These are phyloP conservation scores for Nigrospora sphaerica DNA, from an alignment of 2,329 filamentous ascomycete species.

Conservation along the genomic window DNA sequence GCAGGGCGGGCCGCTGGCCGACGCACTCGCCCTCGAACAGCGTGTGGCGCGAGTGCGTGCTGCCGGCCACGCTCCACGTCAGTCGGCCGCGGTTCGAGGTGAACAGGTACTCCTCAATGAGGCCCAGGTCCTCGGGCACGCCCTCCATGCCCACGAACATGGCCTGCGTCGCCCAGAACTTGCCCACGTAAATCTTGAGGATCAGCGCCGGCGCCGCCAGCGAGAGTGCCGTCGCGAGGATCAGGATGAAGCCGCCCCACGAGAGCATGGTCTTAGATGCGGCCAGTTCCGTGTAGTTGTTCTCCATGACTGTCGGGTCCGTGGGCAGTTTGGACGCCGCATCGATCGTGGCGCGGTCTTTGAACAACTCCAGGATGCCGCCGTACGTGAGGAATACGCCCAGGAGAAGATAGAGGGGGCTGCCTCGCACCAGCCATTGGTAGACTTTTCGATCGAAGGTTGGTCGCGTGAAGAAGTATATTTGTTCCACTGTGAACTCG, in stretches of 20 bases:
- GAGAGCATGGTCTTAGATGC: no score
- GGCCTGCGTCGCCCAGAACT: slow-evolving; percentile 10
- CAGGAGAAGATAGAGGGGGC: no score
- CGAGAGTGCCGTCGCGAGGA: background rate
- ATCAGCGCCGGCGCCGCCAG: slow-evolving; percentile 2
- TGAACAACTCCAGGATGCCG: no score
- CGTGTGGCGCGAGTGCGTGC: background rate
- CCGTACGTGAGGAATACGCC: no score
- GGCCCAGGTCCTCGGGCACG: background rate
- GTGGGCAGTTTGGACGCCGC: no score
- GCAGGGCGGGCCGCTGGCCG: background rate
- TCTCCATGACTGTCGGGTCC: no score
- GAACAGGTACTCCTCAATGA: background rate
- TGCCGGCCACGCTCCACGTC: background rate
- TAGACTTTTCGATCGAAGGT: background rate
- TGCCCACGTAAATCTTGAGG: slow-evolving; percentile 6
- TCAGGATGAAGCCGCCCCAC: background rate
- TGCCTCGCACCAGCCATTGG: no score
- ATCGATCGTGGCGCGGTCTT: background rate
- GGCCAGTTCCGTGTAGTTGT: no score
- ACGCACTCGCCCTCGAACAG: background rate
- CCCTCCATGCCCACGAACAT: slow-evolving; percentile 7
- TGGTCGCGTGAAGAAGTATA: slow-evolving; percentile 7
- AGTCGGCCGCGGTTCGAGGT: background rate
- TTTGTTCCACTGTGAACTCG: background rate